Percentiles rank a stretch among this genome's conserved stretches.
These are phyloP conservation scores for Aspergillus pseudonomiae DNA, from an alignment of 2,329 filamentous ascomycete genomes.

Conservation along the genomic window DNA sequence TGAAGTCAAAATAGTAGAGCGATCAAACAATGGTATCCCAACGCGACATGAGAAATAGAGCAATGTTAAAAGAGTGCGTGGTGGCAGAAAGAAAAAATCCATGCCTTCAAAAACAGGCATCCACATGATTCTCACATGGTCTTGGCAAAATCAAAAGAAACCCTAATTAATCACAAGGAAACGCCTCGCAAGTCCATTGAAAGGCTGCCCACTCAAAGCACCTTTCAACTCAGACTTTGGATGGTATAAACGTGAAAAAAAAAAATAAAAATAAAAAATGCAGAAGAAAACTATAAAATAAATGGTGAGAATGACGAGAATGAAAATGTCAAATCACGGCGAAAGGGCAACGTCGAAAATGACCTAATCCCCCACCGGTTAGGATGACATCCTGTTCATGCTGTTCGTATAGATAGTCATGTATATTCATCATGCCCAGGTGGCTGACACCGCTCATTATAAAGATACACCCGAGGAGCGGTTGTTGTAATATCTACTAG, in stretches of 20 bases:
- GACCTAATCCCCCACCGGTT: constrained; percentile 7
- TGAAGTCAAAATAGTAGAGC: constrained; percentile 17
- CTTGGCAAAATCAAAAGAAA: constrained; percentile 9
- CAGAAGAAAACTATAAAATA: constrained; percentile 13
- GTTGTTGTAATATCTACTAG: neutral
- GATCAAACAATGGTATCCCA: constrained; percentile 26
- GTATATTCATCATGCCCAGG: constrained; percentile 26
- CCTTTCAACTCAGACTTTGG: constrained; percentile 1
- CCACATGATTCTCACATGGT: constrained; percentile 17
- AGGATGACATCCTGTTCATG: constrained; percentile 18
- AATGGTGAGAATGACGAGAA: constrained; percentile 8
- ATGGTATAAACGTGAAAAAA: constrained; percentile 7
- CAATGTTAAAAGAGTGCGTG: constrained; percentile 11
- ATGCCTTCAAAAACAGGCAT: constrained; percentile 11
- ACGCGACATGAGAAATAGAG: constrained; percentile 14
- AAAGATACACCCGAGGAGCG: neutral
- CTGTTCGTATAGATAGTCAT: constrained; percentile 25
- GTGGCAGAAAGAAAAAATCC: constrained; percentile 3
- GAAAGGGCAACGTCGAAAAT: constrained; percentile 4
- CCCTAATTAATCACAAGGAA: constrained; percentile 9
- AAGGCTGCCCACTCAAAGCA: neutral
- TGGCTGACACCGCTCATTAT: constrained; percentile 1
- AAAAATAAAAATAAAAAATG: neutral
- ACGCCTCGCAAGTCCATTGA: constrained; percentile 14
- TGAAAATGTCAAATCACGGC: constrained; percentile 5